Evolutionary conservation across 2,329 filamentous ascomycete genomes (phyloP).

Genomic region (Sporothrix variecibatus): DNA sequence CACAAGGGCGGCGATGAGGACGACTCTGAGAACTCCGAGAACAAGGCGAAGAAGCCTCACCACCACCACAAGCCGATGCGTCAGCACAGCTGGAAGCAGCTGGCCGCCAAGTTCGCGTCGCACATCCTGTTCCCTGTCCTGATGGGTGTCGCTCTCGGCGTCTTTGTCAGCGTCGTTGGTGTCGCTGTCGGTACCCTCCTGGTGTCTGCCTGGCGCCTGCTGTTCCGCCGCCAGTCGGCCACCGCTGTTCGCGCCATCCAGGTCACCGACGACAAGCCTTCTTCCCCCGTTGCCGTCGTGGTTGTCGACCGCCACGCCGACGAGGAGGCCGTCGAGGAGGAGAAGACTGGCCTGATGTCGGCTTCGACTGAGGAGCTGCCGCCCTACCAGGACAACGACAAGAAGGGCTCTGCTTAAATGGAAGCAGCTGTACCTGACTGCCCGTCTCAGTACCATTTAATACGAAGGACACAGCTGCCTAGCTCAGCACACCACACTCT

Average conservation of each 20-base stretch:
- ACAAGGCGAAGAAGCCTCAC: conserved; percentile 24
- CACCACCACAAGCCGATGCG: conserved; percentile 33
- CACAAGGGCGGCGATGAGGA: conserved; percentile 34
- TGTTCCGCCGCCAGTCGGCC: conserved; percentile 43
- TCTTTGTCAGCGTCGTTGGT: conserved; percentile 66
- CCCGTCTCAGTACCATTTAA: neutral
- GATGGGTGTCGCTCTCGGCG: conserved; percentile 68
- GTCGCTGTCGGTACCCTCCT: conserved; percentile 66
- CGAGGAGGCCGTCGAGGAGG: conserved; percentile 46
- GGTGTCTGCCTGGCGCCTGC: conserved; percentile 57
- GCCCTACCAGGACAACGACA: conserved; percentile 35
- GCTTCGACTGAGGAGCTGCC: conserved; percentile 22
- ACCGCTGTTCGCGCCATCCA: conserved; percentile 26
- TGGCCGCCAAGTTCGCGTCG: conserved; percentile 58
- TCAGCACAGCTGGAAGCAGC: conserved; percentile 46
- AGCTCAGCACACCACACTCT: neutral
- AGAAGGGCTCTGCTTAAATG: conserved; percentile 12
- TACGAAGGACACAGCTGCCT: conserved; percentile 1
- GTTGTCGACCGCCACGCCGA: conserved; percentile 28
- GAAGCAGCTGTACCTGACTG: neutral
- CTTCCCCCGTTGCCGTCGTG: neutral
- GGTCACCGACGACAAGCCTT: conserved; percentile 42
- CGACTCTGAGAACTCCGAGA: conserved; percentile 12
- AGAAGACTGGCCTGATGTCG: conserved; percentile 54
- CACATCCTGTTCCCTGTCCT: conserved; percentile 68